Conservation (phyloP, 2,329 filamentous ascomycete genomes). For the Hypoxylon sp. region DNA sequence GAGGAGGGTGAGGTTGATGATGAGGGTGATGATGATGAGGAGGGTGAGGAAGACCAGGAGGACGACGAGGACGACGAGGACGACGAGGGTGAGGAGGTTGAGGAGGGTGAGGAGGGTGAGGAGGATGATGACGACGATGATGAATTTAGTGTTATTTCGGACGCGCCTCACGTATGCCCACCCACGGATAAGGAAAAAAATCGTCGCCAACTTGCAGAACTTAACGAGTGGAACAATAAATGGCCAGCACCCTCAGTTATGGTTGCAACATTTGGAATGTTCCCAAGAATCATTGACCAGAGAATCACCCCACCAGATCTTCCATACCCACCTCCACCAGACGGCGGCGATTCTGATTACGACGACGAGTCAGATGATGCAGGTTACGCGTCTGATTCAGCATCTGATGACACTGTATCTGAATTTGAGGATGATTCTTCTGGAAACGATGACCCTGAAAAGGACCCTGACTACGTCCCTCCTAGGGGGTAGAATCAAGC, state of each 20-base stretch:
- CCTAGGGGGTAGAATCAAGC: too few species aligned
- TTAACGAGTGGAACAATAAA: neutral
- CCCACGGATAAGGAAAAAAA: neutral
- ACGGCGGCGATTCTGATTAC: constrained; percentile 1
- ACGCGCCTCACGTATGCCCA: neutral
- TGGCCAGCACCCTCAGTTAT: neutral
- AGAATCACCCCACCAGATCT: constrained; percentile 2
- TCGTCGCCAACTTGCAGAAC: neutral
- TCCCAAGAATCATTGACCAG: neutral
- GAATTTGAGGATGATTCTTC: too few species aligned
- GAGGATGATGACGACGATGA: neutral
- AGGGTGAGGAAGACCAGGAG: neutral
- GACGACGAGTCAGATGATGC: too few species aligned
- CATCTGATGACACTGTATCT: too few species aligned
- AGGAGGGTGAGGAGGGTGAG: neutral
- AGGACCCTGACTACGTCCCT: too few species aligned
- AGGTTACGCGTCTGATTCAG: too few species aligned
- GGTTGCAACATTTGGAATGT: neutral
- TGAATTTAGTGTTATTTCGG: neutral
- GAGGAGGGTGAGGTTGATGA: neutral
- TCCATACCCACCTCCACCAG: neutral
- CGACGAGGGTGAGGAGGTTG: neutral
- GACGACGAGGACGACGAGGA: neutral
- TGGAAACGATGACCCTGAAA: too few species aligned
- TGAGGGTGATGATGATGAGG: neutral